Evolutionary conservation across 192 early-diverging fungal species (phyloP).

Genomic region (Paraglomus brasilianum): DNA sequence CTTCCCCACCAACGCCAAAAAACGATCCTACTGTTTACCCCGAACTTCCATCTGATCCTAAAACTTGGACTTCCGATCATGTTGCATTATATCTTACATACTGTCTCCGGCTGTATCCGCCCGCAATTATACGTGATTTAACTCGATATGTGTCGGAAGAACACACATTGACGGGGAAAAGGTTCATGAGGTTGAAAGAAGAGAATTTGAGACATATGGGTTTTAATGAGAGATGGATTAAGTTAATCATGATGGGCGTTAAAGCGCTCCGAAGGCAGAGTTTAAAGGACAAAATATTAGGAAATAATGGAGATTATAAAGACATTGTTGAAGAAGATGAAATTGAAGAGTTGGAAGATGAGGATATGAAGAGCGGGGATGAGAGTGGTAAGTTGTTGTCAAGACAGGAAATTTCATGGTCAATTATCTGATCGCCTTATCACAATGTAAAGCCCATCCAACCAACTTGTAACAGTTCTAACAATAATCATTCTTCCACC

Average conservation of each 20-base stretch:
- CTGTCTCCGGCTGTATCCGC: constrained; percentile 37
- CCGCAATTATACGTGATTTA: constrained; percentile 40
- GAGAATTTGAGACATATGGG: constrained; percentile 42
- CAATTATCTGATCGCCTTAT: neutral
- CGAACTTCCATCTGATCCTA: constrained; percentile 37
- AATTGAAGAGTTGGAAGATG: constrained; percentile 26
- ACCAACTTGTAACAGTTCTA: neutral
- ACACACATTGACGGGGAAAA: constrained; percentile 35
- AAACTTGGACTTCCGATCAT: constrained; percentile 36
- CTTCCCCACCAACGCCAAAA: neutral
- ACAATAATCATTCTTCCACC: neutral
- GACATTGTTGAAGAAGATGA: constrained; percentile 37
- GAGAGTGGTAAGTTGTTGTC: neutral
- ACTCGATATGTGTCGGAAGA: constrained; percentile 42
- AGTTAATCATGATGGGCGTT: constrained; percentile 44
- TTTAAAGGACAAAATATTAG: constrained; percentile 29
- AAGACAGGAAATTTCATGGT: neutral
- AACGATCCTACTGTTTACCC: constrained; percentile 29
- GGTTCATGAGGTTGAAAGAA: constrained; percentile 38
- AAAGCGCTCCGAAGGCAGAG: constrained; percentile 40
- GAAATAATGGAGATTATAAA: constrained; percentile 29
- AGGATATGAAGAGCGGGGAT: neutral
- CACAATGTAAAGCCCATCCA: neutral
- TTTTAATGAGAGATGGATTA: constrained; percentile 43
- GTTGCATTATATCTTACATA: constrained; percentile 41